These are phyloP conservation scores for Dothistroma septosporum DNA, from an alignment of 2,329 filamentous ascomycete species.

Conservation along the genomic window DNA sequence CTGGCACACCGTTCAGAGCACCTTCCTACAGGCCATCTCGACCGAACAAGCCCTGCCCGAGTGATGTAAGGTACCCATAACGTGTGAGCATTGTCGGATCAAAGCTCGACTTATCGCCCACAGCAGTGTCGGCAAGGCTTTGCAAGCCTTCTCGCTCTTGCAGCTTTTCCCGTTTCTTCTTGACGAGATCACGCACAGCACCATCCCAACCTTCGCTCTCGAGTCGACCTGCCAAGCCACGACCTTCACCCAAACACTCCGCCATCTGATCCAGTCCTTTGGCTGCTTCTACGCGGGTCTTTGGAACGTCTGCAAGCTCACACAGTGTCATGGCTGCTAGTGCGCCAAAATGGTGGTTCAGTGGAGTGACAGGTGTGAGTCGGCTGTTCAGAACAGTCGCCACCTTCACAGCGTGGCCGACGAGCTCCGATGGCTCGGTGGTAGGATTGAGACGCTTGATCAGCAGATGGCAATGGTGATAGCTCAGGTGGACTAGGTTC, in stretches of 20 bases:
- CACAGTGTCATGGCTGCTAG: constrained; percentile 59
- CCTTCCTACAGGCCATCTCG: constrained; percentile 11
- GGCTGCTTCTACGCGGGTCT: constrained; percentile 55
- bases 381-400: constrained; percentile 56
- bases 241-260: constrained; percentile 46
- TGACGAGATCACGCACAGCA: constrained; percentile 52
- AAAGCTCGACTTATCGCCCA: constrained; percentile 26
- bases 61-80: constrained; percentile 38
- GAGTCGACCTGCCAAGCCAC: constrained; percentile 40
- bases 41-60: constrained; percentile 36
- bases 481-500: constrained; percentile 62
- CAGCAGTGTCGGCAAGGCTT: constrained; percentile 53
- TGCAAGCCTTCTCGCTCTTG: constrained; percentile 46
- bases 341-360: constrained; percentile 64
- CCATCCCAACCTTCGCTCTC: constrained; percentile 56
- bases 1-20: background rate
- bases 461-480: constrained; percentile 66
- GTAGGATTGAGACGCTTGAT: constrained; percentile 57
- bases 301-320: constrained; percentile 55
- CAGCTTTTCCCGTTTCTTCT: constrained; percentile 38
- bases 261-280: constrained; percentile 54
- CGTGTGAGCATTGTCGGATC: constrained; percentile 39
- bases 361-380: constrained; percentile 54
- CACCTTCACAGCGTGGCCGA: constrained; percentile 59
- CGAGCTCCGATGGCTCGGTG: constrained; percentile 53